phyloP scores from a whole-genome alignment of 2,329 filamentous ascomycete species.

The Beauveria caledonica region DNA sequence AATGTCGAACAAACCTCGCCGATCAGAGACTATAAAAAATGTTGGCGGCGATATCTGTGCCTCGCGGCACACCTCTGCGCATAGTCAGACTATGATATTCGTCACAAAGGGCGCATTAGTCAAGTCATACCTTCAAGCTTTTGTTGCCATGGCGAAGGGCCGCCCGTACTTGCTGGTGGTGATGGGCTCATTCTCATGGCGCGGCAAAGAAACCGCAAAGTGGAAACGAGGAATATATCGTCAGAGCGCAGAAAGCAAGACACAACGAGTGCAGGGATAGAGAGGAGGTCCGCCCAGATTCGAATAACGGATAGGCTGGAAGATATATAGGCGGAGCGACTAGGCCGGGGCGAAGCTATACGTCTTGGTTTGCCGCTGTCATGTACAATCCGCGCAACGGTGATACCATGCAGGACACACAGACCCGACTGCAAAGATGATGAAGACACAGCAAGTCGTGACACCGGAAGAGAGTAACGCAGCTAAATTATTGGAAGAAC shows the following conservation, averaged over 20 bases:
- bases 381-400: conserved; percentile 10
- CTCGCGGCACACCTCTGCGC: conserved; percentile 45
- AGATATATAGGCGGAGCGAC: conserved; percentile 7
- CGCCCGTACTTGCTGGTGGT: conserved; percentile 12
- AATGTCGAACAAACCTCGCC: conserved; percentile 44
- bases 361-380: conserved; percentile 11
- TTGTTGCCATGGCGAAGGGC: conserved; percentile 34
- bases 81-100: conserved; percentile 22
- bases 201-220: neutral
- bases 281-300: neutral
- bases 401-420: conserved; percentile 10
- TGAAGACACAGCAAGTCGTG: conserved; percentile 1
- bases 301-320: neutral
- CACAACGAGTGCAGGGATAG: neutral
- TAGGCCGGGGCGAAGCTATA: conserved; percentile 6
- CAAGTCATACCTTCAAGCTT: conserved; percentile 42
- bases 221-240: conserved; percentile 2
- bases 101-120: neutral
- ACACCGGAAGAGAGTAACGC: neutral
- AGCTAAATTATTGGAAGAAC: neutral
- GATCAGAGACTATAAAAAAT: conserved; percentile 61
- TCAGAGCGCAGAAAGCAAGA: neutral
- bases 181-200: conserved; percentile 4
- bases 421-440: conserved; percentile 7
- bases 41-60: conserved; percentile 41